Percentiles rank a stretch among this genome's conserved stretches.
Evolutionary conservation across 805 yeast species (phyloP).

Genomic region (Metschnikowia anglica): DNA sequence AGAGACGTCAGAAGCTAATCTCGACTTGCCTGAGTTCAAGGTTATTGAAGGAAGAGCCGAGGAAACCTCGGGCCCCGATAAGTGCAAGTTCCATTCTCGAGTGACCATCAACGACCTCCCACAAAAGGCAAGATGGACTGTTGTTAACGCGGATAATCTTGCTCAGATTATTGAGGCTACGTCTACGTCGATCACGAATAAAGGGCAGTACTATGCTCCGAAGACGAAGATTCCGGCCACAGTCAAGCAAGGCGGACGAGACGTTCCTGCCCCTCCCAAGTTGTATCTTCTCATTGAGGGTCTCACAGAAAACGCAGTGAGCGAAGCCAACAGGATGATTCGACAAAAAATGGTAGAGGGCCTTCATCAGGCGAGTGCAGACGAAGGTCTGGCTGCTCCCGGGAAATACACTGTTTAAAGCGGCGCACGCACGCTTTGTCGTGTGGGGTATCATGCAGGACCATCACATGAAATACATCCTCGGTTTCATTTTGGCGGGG

Average conservation of each 20-base stretch:
- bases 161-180: conserved; percentile 67
- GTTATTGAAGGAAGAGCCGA: conserved; percentile 53
- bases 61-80: conserved; percentile 56
- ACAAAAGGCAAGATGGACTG: conserved; percentile 73
- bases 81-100: conserved; percentile 58
- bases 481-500: conserved; percentile 1
- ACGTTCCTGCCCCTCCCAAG: conserved; percentile 62
- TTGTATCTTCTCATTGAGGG: conserved; percentile 79
- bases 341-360: conserved; percentile 58
- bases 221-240: conserved; percentile 49
- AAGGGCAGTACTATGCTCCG: conserved; percentile 66
- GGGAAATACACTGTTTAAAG: conserved; percentile 52
- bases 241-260: conserved; percentile 45
- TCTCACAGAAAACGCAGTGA: conserved; percentile 55
- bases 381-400: conserved; percentile 41
- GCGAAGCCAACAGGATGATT: conserved; percentile 56
- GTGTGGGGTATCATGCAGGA: background rate
- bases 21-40: conserved; percentile 43
- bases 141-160: conserved; percentile 64
- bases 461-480: background rate
- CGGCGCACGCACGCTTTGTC: background rate
- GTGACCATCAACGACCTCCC: conserved; percentile 84
- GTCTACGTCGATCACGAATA: conserved; percentile 73
- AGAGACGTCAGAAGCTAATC: background rate
- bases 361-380: conserved; percentile 47